Evolutionary conservation across 2,329 filamentous ascomycete genomes (phyloP).

Genomic region (Fusarium veterinarium): DNA sequence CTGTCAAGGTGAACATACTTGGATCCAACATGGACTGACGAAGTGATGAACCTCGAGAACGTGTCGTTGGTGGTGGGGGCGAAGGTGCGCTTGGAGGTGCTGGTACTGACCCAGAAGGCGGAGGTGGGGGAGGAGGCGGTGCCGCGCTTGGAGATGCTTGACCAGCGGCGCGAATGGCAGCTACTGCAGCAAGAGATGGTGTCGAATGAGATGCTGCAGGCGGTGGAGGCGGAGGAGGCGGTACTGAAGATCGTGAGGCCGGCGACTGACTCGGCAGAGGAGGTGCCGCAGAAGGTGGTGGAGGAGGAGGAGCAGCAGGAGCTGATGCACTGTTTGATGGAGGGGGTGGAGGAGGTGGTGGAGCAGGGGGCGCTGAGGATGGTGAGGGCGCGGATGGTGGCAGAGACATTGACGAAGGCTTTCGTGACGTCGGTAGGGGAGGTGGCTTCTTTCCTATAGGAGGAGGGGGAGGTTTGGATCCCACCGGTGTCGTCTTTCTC

Average conservation of each 20-base stretch:
- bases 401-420: constrained; percentile 59
- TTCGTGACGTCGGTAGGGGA: constrained; percentile 69
- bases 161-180: constrained; percentile 57
- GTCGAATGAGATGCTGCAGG: constrained; percentile 39
- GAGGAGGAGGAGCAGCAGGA: constrained; percentile 54
- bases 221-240: constrained; percentile 46
- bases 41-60: constrained; percentile 60
- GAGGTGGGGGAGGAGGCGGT: constrained; percentile 52
- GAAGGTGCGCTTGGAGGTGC: constrained; percentile 53
- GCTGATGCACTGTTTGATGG: constrained; percentile 54
- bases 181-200: constrained; percentile 57
- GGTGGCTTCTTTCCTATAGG: constrained; percentile 82
- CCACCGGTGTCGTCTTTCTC: constrained; percentile 64
- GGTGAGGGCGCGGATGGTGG: constrained; percentile 48
- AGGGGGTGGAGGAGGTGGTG: constrained; percentile 55
- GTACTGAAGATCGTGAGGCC: constrained; percentile 44
- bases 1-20: constrained; percentile 77
- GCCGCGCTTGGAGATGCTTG: constrained; percentile 53
- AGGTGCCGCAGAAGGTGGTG: constrained; percentile 53
- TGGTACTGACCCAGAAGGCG: constrained; percentile 44
- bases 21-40: constrained; percentile 76
- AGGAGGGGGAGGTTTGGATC: constrained; percentile 75
- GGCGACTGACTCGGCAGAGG: constrained; percentile 53
- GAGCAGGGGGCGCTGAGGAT: constrained; percentile 50
- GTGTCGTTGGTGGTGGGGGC: constrained; percentile 51